Evolutionary conservation across 2,329 filamentous ascomycete species (phyloP), one percentile per base, ranked within the genome.

Genomic region (Blumeriella jaapii): DNA sequence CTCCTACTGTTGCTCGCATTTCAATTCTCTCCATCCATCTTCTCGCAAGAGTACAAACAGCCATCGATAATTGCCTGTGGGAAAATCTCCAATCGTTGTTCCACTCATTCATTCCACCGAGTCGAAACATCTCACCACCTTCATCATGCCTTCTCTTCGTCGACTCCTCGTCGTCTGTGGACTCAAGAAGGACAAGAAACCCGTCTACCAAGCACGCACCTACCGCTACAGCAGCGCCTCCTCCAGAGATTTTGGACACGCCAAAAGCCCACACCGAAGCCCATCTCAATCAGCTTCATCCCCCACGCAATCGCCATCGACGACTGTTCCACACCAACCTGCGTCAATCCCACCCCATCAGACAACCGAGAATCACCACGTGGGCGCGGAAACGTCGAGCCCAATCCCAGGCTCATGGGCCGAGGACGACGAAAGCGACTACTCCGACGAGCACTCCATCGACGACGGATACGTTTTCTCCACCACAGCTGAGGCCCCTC

Each of bases 151-250:
- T 34, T 17, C 16, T 12, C 17, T 15, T 19, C 31, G 23, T 11
- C 31, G 15, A 5, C 22, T 34, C 24, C 17, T 27, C 16, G 20
- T 18, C 11, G 25, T 12, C 16, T 15, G 27, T 11, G 31, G 31
- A 13, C 11, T 27, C 11, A 26, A 26, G 2, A 22, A 14, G 29
- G 2, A 22, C 15, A 33, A 34, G 9, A 34, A 34, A 25, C 16
- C 16, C 2, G 12, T 27, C 16, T 34, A 27, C n/a, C 23, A 34
- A 14, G 12, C 31, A 11, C 31, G 31, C 11, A 34, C 31, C 15
- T 34, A 34, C n/a, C 23, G 24, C 11, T 34, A 34, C 15, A 27
- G 13, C 23, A 27, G 31, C 16, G 9, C 15, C 4, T 34, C 31
- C 6, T 19, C 15, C 5, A 24, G 31, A 17, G 12, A 34, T 20